A percentile compares a stretch with the other conserved stretches of the same genome.
Evolutionary conservation across 1,284 basidiomycete genomes (phyloP).

Genomic region (Agroathelia rolfsii): DNA sequence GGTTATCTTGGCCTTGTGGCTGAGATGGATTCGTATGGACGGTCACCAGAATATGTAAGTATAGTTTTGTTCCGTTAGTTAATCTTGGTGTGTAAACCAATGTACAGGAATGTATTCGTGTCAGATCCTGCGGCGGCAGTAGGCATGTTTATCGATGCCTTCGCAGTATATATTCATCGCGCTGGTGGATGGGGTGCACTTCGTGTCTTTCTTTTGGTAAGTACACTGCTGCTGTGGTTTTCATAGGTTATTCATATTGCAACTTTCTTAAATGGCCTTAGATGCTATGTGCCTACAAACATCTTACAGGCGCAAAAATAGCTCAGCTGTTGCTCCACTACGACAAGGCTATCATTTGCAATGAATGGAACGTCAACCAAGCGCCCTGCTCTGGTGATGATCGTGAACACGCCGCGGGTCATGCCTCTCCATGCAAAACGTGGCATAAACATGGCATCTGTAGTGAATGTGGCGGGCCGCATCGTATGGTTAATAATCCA

Average conservation of each 20-base stretch:
- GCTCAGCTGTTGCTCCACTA: slow-evolving; percentile 35
- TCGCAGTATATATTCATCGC: slow-evolving; percentile 52
- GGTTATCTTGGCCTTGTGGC: slow-evolving; percentile 67
- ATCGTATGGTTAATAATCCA: too few species aligned
- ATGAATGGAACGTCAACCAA: too few species aligned
- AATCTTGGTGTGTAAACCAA: slow-evolving; percentile 3
- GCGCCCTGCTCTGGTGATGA: too few species aligned
- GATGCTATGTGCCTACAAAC: slow-evolving; percentile 37
- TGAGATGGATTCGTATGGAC: slow-evolving; percentile 58
- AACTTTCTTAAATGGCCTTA: slow-evolving; percentile 14
- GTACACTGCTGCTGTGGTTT: slow-evolving; percentile 12
- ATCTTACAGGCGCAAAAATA: slow-evolving; percentile 34
- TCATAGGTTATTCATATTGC: slow-evolving; percentile 2
- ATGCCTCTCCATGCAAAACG: too few species aligned
- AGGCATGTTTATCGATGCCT: slow-evolving; percentile 43
- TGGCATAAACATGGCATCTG: too few species aligned
- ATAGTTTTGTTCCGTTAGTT: background rate
- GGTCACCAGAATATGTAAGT: slow-evolving; percentile 51
- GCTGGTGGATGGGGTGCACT: slow-evolving; percentile 61
- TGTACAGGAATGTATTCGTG: slow-evolving; percentile 39
- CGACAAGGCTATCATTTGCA: too few species aligned
- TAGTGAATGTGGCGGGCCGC: too few species aligned
- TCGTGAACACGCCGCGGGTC: too few species aligned
- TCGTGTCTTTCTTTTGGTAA: slow-evolving; percentile 49
- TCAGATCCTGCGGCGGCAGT: slow-evolving; percentile 41